Conservation (phyloP, 345 rosid species). For the Iberis pinnata region DNA sequence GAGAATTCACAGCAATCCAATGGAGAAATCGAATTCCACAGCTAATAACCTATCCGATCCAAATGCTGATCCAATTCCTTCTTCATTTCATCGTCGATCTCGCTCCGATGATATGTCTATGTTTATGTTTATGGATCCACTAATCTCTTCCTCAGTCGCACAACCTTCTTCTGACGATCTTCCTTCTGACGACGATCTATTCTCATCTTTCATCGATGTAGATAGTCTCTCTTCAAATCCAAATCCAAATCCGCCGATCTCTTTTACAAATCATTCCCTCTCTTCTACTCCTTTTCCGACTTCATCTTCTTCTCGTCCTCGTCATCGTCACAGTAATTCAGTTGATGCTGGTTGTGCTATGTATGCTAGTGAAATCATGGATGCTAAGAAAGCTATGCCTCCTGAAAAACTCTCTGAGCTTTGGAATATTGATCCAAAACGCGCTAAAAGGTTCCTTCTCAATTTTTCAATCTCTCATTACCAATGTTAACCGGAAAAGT, state of each 20-base stretch:
- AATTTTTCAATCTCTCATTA: no score
- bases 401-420: slow-evolving; percentile 67
- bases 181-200: slow-evolving; percentile 55
- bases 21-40: slow-evolving; percentile 24
- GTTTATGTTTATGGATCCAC: slow-evolving; percentile 50
- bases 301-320: slow-evolving; percentile 29
- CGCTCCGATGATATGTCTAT: slow-evolving; percentile 49
- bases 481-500: no score
- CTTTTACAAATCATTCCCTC: slow-evolving; percentile 11
- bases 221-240: slow-evolving; percentile 33
- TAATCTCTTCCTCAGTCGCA: slow-evolving; percentile 25
- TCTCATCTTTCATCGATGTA: slow-evolving; percentile 56
- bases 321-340: slow-evolving; percentile 57
- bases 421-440: slow-evolving; percentile 65
- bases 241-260: slow-evolving; percentile 20
- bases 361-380: slow-evolving; percentile 43
- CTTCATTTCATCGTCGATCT: slow-evolving; percentile 50
- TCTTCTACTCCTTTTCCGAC: background rate
- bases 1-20: background rate
- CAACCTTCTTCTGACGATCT: slow-evolving; percentile 42
- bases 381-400: slow-evolving; percentile 74
- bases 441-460: slow-evolving; percentile 1
- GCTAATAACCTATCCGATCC: slow-evolving; percentile 6
- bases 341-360: slow-evolving; percentile 45
- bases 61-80: slow-evolving; percentile 1